phyloP scores from a whole-genome alignment of 1,139 yeast genomes.

The Yamadazyma aaseri region DNA sequence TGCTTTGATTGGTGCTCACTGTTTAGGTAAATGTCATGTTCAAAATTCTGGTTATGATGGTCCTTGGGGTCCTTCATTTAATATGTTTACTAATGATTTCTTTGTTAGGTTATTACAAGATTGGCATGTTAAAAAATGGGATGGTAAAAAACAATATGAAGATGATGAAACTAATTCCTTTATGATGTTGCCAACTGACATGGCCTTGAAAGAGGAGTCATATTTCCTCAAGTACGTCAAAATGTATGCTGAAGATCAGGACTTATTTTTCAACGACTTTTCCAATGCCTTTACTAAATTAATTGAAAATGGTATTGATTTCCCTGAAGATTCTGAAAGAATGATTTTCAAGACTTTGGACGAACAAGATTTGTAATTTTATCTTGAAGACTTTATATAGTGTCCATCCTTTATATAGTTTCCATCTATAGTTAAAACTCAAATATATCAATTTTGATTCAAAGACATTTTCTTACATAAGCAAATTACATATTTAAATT shows the following conservation, averaged over 20 bases:
- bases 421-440: too few species aligned
- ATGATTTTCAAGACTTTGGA: slow-evolving; percentile 67
- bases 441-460: too few species aligned
- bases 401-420: too few species aligned
- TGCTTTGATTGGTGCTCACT: slow-evolving; percentile 86
- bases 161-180: slow-evolving; percentile 70
- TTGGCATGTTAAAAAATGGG: slow-evolving; percentile 79
- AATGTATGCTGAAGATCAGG: slow-evolving; percentile 69
- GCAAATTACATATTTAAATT: too few species aligned
- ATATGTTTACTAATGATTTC: slow-evolving; percentile 80
- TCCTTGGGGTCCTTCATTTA: slow-evolving; percentile 93
- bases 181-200: slow-evolving; percentile 91
- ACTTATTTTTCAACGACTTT: slow-evolving; percentile 70
- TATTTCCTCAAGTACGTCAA: slow-evolving; percentile 65
- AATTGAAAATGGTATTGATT: slow-evolving; percentile 72
- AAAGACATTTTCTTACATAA: background rate
- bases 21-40: slow-evolving; percentile 75
- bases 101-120: slow-evolving; percentile 69
- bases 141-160: slow-evolving; percentile 73
- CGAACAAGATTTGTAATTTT: slow-evolving; percentile 45
- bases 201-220: slow-evolving; percentile 67
- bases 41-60: slow-evolving; percentile 77
- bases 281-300: slow-evolving; percentile 65
- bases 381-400: too few species aligned
- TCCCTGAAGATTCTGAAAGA: slow-evolving; percentile 45